phyloP scores from a whole-genome alignment of 148 eudicot species.

The Spergularia marina region DNA sequence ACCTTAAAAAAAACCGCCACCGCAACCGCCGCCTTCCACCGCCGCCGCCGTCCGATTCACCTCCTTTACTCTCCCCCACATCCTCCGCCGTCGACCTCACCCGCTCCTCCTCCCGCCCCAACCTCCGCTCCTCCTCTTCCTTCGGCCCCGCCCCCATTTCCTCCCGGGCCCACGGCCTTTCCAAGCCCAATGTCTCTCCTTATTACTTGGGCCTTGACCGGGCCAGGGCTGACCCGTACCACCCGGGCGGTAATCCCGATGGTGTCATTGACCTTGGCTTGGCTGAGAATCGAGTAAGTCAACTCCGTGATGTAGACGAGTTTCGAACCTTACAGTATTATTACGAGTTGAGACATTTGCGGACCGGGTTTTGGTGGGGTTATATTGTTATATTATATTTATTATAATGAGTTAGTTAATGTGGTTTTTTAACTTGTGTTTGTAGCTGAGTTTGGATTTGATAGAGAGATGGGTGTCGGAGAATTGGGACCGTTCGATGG shows the following conservation, averaged over 20 bases:
- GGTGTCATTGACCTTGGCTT: constrained; percentile 82
- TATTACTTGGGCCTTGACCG: constrained; percentile 69
- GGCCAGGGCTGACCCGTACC: constrained; percentile 45
- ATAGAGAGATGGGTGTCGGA: constrained; percentile 66
- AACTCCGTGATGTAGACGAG: neutral
- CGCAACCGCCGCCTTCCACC: constrained; percentile 21
- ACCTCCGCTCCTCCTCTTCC: constrained; percentile 30
- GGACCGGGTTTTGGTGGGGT: neutral
- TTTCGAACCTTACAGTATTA: no score
- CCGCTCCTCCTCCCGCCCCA: constrained; percentile 49
- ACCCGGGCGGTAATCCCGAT: constrained; percentile 45
- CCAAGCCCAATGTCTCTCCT: constrained; percentile 45
- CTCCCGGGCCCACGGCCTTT: constrained; percentile 44
- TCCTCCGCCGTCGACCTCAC: constrained; percentile 31
- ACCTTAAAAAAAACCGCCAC: constrained; percentile 51
- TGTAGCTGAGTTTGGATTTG: constrained; percentile 77
- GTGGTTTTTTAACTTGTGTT: constrained; percentile 10
- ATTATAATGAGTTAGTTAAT: neutral
- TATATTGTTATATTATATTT: no score
- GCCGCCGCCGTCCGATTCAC: neutral
- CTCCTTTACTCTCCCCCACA: constrained; percentile 34
- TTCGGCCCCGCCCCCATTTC: constrained; percentile 43
- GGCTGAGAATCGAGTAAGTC: constrained; percentile 68
- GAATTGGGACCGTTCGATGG: constrained; percentile 44
- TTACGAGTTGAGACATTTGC: no score